These are phyloP conservation scores for Glarea lozoyensis DNA, from an alignment of 495 filamentous ascomycete genomes.

Conservation along the genomic window DNA sequence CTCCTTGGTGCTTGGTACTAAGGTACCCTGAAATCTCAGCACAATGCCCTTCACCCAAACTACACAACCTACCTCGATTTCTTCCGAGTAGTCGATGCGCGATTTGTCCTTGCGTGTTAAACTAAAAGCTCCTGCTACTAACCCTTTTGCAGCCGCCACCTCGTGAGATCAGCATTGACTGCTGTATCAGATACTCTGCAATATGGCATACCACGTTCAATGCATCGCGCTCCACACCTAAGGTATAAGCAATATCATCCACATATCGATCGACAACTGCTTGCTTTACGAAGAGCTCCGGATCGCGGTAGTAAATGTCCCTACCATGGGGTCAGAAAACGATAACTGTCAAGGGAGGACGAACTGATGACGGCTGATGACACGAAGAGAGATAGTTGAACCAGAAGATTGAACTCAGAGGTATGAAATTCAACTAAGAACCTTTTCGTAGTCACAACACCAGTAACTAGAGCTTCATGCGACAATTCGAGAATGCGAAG, in stretches of 20 bases:
- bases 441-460: conserved; percentile 70
- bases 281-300: conserved; percentile 70
- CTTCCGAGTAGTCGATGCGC: conserved; percentile 12
- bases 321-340: conserved; percentile 30
- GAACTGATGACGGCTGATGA: background rate
- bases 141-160: conserved; percentile 66
- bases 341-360: background rate
- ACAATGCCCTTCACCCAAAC: background rate
- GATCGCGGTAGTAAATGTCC: conserved; percentile 86
- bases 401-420: background rate
- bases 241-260: conserved; percentile 78
- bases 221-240: conserved; percentile 48
- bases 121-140: conserved; percentile 48
- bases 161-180: conserved; percentile 20
- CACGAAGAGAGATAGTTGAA: background rate
- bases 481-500: conserved; percentile 63
- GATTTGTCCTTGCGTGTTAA: conserved; percentile 16
- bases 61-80: conserved; percentile 9
- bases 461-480: conserved; percentile 54
- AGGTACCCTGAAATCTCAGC: conserved; percentile 42
- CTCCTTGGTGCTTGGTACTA: conserved; percentile 54
- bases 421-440: conserved; percentile 23
- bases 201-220: conserved; percentile 52
- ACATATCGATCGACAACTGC: conserved; percentile 64
- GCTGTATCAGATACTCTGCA: background rate